Conservation (phyloP, 768 basidiomycete genomes). For the Hysterangium stoloniferum region DNA sequence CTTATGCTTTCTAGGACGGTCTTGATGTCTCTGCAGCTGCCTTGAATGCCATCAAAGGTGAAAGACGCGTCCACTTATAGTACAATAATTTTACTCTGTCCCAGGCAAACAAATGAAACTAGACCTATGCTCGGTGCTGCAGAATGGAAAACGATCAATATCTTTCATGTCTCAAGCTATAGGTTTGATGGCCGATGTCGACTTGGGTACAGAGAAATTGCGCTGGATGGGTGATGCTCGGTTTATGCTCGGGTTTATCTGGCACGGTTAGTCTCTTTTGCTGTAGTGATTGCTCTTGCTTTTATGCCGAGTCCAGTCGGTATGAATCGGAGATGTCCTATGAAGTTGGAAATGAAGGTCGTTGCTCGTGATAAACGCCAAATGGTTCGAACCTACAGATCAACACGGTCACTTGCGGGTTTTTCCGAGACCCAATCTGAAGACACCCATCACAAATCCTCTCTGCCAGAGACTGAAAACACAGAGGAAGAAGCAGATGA, state of each 20-base stretch:
- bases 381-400: constrained; percentile 49
- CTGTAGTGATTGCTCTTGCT: too few species aligned
- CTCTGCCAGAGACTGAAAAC: constrained; percentile 41
- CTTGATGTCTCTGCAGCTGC: constrained; percentile 65
- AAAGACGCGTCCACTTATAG: constrained; percentile 2
- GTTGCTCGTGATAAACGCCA: constrained; percentile 60
- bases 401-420: constrained; percentile 24
- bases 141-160: constrained; percentile 51
- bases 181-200: constrained; percentile 81
- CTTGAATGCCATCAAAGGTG: constrained; percentile 77
- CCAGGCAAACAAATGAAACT: constrained; percentile 65
- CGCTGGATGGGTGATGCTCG: constrained; percentile 83
- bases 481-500: constrained; percentile 39
- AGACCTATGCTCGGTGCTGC: constrained; percentile 72
- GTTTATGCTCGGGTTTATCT: constrained; percentile 65
- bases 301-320: constrained; percentile 39
- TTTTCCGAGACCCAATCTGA: neutral
- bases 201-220: constrained; percentile 75
- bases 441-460: constrained; percentile 3
- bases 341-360: constrained; percentile 65
- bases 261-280: constrained; percentile 44
- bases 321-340: constrained; percentile 52
- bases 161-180: constrained; percentile 81
- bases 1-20: constrained; percentile 40
- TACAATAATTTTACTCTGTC: neutral